These are phyloP conservation scores for Astrocystis sublimbata DNA, from an alignment of 495 filamentous ascomycete genomes.

Conservation along the genomic window DNA sequence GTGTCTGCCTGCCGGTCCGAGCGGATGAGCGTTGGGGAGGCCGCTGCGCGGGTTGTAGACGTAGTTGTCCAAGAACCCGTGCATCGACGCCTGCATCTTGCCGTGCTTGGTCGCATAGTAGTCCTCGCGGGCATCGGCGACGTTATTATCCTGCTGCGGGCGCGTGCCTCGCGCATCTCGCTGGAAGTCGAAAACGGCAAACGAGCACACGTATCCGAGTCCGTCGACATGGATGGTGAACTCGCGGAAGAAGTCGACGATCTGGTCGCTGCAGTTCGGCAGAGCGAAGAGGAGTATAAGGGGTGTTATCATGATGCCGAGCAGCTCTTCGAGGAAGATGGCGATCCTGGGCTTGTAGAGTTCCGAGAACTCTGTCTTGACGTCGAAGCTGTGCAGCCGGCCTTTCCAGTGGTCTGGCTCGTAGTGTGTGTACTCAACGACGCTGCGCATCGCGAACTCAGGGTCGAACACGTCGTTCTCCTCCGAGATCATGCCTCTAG, in stretches of 20 bases:
- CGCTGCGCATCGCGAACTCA: slow-evolving; percentile 79
- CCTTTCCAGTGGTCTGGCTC: slow-evolving; percentile 84
- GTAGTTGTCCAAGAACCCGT: slow-evolving; percentile 91
- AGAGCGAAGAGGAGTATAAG: slow-evolving; percentile 86
- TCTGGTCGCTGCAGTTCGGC: slow-evolving; percentile 84
- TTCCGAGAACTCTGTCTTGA: slow-evolving; percentile 77
- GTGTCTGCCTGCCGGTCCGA: slow-evolving; percentile 49
- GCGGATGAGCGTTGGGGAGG: slow-evolving; percentile 46
- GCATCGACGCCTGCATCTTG: slow-evolving; percentile 95
- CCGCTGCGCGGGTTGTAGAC: slow-evolving; percentile 62
- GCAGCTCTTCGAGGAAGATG: slow-evolving; percentile 88
- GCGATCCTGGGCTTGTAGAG: slow-evolving; percentile 87
- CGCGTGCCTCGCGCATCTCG: slow-evolving; percentile 65
- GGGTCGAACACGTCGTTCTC: slow-evolving; percentile 91
- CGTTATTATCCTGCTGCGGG: slow-evolving; percentile 33
- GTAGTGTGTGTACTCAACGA: slow-evolving; percentile 91
- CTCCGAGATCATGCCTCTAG: slow-evolving; percentile 77
- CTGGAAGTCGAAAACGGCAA: slow-evolving; percentile 97
- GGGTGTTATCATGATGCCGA: slow-evolving; percentile 89
- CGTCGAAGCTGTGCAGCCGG: slow-evolving; percentile 83
- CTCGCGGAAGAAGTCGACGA: slow-evolving; percentile 97
- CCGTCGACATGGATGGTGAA: slow-evolving; percentile 97
- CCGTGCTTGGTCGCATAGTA: slow-evolving; percentile 94
- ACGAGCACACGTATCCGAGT: slow-evolving; percentile 91
- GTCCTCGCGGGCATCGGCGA: slow-evolving; percentile 73